Percentiles rank a stretch among this genome's conserved stretches.
phyloP scores from a whole-genome alignment of 2,329 filamentous ascomycete species.

The Pseudogymnoascus sp. region DNA sequence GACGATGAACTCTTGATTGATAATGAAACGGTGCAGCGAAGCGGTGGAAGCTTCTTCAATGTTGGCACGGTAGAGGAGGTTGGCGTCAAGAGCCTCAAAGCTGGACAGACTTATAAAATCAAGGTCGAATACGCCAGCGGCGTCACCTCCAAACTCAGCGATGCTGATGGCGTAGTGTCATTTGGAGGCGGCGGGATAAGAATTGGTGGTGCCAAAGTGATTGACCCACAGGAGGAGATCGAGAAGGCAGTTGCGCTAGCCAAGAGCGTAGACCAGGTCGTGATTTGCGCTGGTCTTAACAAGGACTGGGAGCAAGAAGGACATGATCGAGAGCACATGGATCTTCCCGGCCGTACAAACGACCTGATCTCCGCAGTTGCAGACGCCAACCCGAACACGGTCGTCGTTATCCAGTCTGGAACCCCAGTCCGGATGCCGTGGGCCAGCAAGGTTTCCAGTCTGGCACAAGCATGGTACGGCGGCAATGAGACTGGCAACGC shows the following conservation, averaged over 20 bases:
- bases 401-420: constrained; percentile 54
- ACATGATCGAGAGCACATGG: constrained; percentile 22
- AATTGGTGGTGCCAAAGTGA: constrained; percentile 51
- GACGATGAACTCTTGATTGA: constrained; percentile 32
- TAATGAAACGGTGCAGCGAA: constrained; percentile 28
- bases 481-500: constrained; percentile 60
- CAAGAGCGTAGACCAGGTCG: constrained; percentile 61
- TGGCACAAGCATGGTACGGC: constrained; percentile 43
- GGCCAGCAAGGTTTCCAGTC: constrained; percentile 33
- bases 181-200: constrained; percentile 51
- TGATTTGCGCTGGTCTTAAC: constrained; percentile 69
- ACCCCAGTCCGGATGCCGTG: constrained; percentile 51
- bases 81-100: constrained; percentile 17
- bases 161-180: constrained; percentile 37
- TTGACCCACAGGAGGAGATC: constrained; percentile 52
- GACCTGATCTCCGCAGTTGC: constrained; percentile 43
- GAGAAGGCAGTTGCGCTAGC: constrained; percentile 59
- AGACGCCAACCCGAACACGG: constrained; percentile 48
- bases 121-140: constrained; percentile 42
- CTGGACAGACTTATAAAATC: constrained; percentile 21
- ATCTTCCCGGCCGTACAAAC: constrained; percentile 24
- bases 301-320: constrained; percentile 32
- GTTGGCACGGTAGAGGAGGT: constrained; percentile 25
- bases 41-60: constrained; percentile 25
- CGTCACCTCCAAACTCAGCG: constrained; percentile 45